Percentiles rank a stretch among this genome's conserved stretches.
Evolutionary conservation across 1,284 basidiomycete species (phyloP).

Genomic region (Schizophyllum commune): DNA sequence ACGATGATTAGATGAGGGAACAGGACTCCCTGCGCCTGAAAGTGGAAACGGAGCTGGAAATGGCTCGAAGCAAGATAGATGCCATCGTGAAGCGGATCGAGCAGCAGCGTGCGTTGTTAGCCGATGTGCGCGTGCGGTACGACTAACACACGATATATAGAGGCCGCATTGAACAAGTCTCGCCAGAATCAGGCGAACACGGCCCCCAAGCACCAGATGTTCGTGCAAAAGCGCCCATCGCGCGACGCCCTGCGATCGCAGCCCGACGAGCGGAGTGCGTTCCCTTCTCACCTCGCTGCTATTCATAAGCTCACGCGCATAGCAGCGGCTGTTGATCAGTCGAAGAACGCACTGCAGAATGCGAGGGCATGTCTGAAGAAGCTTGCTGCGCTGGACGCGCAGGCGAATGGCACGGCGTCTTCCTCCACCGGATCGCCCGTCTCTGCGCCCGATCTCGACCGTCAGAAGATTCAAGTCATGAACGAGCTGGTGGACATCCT

Average conservation of each 20-base stretch:
- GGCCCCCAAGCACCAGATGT: background rate
- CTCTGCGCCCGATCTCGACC: conserved; percentile 41
- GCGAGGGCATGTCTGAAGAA: conserved; percentile 49
- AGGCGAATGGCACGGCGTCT: conserved; percentile 28
- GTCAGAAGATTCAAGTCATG: conserved; percentile 57
- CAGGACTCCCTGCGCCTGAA: conserved; percentile 60
- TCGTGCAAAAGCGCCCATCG: background rate
- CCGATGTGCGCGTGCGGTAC: conserved; percentile 1
- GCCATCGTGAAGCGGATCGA: conserved; percentile 57
- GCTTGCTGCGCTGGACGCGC: conserved; percentile 35
- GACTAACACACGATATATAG: background rate
- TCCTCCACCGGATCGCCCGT: conserved; percentile 30
- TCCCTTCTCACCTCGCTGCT: background rate
- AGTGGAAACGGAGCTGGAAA: conserved; percentile 71
- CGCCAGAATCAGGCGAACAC: background rate
- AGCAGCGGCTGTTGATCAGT: conserved; percentile 44
- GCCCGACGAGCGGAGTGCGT: conserved; percentile 34
- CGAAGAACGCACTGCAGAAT: conserved; percentile 57
- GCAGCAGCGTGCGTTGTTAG: conserved; percentile 33
- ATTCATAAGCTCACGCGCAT: conserved; percentile 10
- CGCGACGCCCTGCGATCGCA: conserved; percentile 13
- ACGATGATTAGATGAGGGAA: conserved; percentile 1
- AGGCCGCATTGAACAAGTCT: background rate
- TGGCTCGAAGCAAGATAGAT: conserved; percentile 67
- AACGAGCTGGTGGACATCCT: conserved; percentile 61